A percentile compares a stretch with the other conserved stretches of the same genome.
phyloP scores from a whole-genome alignment of 2,329 filamentous ascomycete genomes.

The Thermothelomyces thermophilus region DNA sequence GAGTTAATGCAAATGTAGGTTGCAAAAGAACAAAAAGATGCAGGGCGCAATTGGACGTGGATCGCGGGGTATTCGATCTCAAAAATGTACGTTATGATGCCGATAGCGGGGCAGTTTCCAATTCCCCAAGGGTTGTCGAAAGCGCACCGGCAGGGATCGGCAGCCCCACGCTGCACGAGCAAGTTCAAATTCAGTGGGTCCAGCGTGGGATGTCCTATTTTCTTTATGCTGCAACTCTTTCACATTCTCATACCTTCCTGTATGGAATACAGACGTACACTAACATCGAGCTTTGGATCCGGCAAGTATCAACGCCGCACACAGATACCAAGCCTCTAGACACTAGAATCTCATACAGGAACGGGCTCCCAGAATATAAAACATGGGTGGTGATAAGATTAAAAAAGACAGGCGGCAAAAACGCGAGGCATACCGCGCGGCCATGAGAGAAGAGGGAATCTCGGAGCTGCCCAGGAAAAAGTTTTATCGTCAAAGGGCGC shows the following conservation, averaged over 20 bases:
- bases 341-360: background rate
- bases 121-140: background rate
- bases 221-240: background rate
- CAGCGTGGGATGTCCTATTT: background rate
- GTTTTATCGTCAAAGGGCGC: slow-evolving; percentile 92
- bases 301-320: background rate
- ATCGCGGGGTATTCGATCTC: slow-evolving; percentile 19
- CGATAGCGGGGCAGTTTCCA: slow-evolving; percentile 25
- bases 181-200: slow-evolving; percentile 5
- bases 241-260: background rate
- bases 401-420: slow-evolving; percentile 53
- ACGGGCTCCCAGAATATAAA: background rate
- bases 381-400: slow-evolving; percentile 35
- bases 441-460: slow-evolving; percentile 44
- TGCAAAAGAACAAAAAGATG: background rate
- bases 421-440: slow-evolving; percentile 58
- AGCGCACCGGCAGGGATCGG: background rate
- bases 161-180: slow-evolving; percentile 5
- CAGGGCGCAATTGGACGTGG: background rate
- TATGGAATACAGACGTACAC: no score
- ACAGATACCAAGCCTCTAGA: background rate
- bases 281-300: background rate
- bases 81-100: slow-evolving; percentile 24
- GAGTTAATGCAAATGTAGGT: background rate
- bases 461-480: slow-evolving; percentile 80